A percentile compares a stretch with the other conserved stretches of the same genome.
phyloP scores from a whole-genome alignment of 2,329 filamentous ascomycete species.

The Clonostachys rhizophaga region DNA sequence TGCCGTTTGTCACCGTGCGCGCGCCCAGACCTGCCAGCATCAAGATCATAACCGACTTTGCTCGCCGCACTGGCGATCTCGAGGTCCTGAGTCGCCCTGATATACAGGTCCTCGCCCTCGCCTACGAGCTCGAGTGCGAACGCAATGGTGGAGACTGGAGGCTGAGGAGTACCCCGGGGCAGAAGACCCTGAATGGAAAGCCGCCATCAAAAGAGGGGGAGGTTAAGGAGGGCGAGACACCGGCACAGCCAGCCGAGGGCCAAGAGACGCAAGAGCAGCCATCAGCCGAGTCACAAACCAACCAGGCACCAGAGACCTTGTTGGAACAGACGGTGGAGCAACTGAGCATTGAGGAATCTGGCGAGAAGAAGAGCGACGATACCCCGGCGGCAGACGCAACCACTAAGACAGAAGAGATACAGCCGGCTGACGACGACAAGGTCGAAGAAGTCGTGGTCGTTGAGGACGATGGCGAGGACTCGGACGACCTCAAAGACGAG shows the following conservation, averaged over 20 bases:
- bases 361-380: not conserved
- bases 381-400: constrained; percentile 3
- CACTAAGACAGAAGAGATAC: not conserved
- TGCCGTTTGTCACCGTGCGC: constrained; percentile 79
- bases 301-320: not conserved
- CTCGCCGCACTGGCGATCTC: constrained; percentile 83
- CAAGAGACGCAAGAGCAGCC: not conserved
- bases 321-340: constrained; percentile 4
- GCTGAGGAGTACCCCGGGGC: constrained; percentile 70
- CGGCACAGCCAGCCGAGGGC: not conserved
- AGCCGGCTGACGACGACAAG: constrained; percentile 6
- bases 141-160: constrained; percentile 86
- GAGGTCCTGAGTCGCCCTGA: constrained; percentile 85
- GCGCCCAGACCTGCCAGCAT: constrained; percentile 72
- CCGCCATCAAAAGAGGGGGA: constrained; percentile 42
- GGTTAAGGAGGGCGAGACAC: constrained; percentile 1
- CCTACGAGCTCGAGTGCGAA: constrained; percentile 93
- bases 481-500: constrained; percentile 16
- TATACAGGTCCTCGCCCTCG: constrained; percentile 82
- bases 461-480: constrained; percentile 14
- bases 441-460: constrained; percentile 8
- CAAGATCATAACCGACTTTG: constrained; percentile 77
- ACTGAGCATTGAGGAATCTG: constrained; percentile 5
- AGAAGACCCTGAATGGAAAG: constrained; percentile 71
- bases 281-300: not conserved